Evolutionary conservation across 768 basidiomycete genomes (phyloP).

Genomic region (Chalciporus pseudorubinellus): DNA sequence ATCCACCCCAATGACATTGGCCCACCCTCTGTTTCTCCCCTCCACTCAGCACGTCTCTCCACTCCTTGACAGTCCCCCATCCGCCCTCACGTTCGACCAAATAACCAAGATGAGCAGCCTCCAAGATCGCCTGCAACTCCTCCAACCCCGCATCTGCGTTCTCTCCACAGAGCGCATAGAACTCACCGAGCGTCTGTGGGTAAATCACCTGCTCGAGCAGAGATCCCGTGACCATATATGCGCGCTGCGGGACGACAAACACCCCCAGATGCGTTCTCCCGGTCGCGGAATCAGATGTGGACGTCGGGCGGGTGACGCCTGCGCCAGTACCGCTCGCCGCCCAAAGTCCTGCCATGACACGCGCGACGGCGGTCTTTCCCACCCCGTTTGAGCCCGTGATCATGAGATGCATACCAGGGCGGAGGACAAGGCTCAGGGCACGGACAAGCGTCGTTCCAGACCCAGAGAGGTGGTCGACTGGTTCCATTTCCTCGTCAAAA

Average conservation of each 20-base stretch:
- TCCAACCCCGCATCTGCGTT: constrained; percentile 45
- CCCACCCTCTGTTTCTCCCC: constrained; percentile 92
- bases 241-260: constrained; percentile 89
- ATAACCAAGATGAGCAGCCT: constrained; percentile 81
- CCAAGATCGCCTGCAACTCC: constrained; percentile 74
- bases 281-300: constrained; percentile 27
- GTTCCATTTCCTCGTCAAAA: constrained; percentile 15
- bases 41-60: constrained; percentile 93
- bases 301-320: constrained; percentile 31
- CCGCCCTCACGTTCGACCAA: constrained; percentile 87
- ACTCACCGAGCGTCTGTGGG: constrained; percentile 65
- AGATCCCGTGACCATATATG: constrained; percentile 88
- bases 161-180: constrained; percentile 62
- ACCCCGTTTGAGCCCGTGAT: constrained; percentile 93
- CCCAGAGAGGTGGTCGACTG: constrained; percentile 14
- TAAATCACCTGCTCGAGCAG: constrained; percentile 94
- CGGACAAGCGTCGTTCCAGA: constrained; percentile 54
- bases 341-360: constrained; percentile 91
- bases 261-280: constrained; percentile 45
- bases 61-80: constrained; percentile 87
- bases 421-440: constrained; percentile 62
- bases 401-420: constrained; percentile 81
- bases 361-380: constrained; percentile 85
- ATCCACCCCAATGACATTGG: not conserved
- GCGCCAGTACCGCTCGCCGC: constrained; percentile 47